Evolutionary conservation across 148 eudicot species (phyloP), one percentile per base, ranked within the genome.

Genomic region (Chenopodium suecicum): DNA sequence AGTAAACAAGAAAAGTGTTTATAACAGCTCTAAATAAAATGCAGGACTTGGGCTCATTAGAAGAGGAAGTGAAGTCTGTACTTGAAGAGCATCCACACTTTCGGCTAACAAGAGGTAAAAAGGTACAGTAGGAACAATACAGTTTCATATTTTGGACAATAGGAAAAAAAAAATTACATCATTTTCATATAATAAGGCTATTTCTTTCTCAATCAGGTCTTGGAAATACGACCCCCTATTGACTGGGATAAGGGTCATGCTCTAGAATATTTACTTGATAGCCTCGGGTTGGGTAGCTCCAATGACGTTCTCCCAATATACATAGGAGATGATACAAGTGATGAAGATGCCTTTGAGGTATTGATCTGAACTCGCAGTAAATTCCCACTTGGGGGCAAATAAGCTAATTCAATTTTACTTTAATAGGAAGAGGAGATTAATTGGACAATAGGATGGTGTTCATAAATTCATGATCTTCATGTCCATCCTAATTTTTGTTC

Each of bases 271-370:
- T 78, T 92, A 74, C 85, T 92, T 7, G 90, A 88, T 32, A 84
- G 90, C 32, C 86, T 92, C 12, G 93, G 83, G 29, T 83, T 67
- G 83, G 83, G 79, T 2, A 73, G 68, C 68, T 88, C 86, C 9
- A 79, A 46, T 52, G 89, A 90, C 67, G 92, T 92, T 78, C 85
- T 89, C 20, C 95, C 95, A 1, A 73, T 92, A 47, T 92, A 90
- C 80, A 87, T 92, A 64, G 95, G 95, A 2, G 95, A 92, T 82
- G 93, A 92, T 70, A 79, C 87, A 80, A 92, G 93, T 9, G 93
- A 92, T 83, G 95, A 92, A 86, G 95, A 92, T 76, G 95, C 95
- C 52, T 92, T 92, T 56, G 84, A 92, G 93, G 95, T 91, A 78
- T 73, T 25, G 16, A 20, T 73, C 25, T 73, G 37, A 20, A n/a